Evolutionary conservation across 352 stramenopile genomes (phyloP).

Genomic region (Phytophthora pistaciae): DNA sequence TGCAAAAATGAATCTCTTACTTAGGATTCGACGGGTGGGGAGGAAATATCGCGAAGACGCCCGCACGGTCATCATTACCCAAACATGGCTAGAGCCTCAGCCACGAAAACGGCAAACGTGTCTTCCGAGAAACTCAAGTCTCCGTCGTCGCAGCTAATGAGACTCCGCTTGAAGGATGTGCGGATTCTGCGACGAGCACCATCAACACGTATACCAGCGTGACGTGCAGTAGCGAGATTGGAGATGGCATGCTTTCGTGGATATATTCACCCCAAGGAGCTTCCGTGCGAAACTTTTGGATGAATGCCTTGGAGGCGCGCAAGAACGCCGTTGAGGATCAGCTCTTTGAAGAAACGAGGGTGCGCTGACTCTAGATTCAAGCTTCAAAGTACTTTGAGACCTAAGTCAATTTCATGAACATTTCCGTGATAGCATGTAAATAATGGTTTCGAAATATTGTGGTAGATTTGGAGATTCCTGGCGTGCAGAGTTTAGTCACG

Average conservation of each 20-base stretch:
- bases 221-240: conserved; percentile 11
- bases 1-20: conserved; percentile 5
- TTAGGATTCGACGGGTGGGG: conserved; percentile 25
- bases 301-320: conserved; percentile 16
- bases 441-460: too few species aligned
- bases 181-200: background rate
- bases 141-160: conserved; percentile 4
- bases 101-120: too few species aligned
- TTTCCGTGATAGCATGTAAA: too few species aligned
- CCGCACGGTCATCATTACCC: conserved; percentile 21
- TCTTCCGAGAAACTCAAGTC: conserved; percentile 36
- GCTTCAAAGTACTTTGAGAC: too few species aligned
- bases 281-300: conserved; percentile 13
- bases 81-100: conserved; percentile 16
- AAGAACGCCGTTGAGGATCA: conserved; percentile 23
- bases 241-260: conserved; percentile 25
- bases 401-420: too few species aligned
- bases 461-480: too few species aligned
- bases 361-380: too few species aligned
- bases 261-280: conserved; percentile 5
- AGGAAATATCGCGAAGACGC: conserved; percentile 18
- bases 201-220: conserved; percentile 15
- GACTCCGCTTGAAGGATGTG: background rate
- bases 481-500: too few species aligned
- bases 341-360: conserved; percentile 25